phyloP scores from a whole-genome alignment of 2,329 filamentous ascomycete species.

The Herpotrichia juniperi region DNA sequence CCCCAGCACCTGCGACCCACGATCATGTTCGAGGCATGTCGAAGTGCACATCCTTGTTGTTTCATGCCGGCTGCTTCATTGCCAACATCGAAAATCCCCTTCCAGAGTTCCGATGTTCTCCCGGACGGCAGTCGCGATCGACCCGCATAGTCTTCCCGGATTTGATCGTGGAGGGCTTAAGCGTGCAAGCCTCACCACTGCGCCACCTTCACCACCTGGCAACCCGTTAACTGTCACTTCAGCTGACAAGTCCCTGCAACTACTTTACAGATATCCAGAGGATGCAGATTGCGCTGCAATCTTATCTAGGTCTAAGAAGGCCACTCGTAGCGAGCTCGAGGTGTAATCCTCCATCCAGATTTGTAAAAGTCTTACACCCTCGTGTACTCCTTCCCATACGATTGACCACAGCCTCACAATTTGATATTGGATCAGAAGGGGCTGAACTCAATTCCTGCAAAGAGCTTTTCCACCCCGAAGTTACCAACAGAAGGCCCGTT shows the following conservation, averaged over 20 bases:
- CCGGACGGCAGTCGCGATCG: neutral
- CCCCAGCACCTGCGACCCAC: neutral
- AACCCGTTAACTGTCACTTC: neutral
- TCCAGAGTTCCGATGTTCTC: neutral
- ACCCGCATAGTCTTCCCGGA: neutral
- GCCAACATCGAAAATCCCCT: neutral
- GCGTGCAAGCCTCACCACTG: conserved; percentile 1
- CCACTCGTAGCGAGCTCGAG: neutral
- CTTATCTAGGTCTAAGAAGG: neutral
- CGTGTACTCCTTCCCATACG: neutral
- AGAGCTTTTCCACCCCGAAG: neutral
- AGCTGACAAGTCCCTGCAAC: conserved; percentile 7
- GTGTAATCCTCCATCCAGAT: neutral
- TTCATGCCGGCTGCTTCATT: neutral
- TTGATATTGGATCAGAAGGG: neutral
- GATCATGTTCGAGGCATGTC: conserved; percentile 5
- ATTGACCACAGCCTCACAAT: neutral
- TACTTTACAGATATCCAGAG: neutral
- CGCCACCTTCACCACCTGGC: neutral
- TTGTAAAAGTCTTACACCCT: neutral
- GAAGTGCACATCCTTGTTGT: neutral
- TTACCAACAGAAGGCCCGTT: neutral
- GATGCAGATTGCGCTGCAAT: neutral
- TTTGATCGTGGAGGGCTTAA: neutral
- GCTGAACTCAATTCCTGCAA: neutral